Conservation (phyloP, 441 rosid species). For the Euphorbia schlechtendalii region DNA sequence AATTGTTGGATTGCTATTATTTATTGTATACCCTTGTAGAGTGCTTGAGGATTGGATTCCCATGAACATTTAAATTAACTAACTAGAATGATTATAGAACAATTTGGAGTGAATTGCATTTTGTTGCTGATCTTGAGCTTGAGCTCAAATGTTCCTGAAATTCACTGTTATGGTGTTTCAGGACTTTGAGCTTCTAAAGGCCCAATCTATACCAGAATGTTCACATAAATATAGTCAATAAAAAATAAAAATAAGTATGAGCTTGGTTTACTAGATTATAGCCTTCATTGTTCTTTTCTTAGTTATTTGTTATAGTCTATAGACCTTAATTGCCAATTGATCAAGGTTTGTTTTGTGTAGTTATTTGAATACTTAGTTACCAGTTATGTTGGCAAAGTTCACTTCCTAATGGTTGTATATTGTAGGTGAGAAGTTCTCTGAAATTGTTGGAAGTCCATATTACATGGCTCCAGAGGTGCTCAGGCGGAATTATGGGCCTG, state of each 20-base stretch:
- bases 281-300: background rate
- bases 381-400: constrained; percentile 5
- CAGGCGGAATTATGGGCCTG: constrained; percentile 88
- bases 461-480: constrained; percentile 99
- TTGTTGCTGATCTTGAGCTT: background rate
- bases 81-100: too few species aligned
- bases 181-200: too few species aligned
- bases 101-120: background rate
- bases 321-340: too few species aligned
- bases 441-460: constrained; percentile 98
- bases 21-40: background rate
- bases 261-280: background rate
- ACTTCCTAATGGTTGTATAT: constrained; percentile 22
- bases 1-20: too few species aligned
- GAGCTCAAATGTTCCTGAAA: background rate
- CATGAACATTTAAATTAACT: background rate
- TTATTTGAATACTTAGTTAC: background rate
- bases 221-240: background rate
- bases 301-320: too few species aligned
- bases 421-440: constrained; percentile 85
- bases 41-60: background rate
- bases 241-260: background rate
- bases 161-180: background rate
- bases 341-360: too few species aligned
- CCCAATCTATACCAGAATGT: background rate